phyloP scores from a whole-genome alignment of 768 basidiomycete genomes.

The Boletus reticulatus region DNA sequence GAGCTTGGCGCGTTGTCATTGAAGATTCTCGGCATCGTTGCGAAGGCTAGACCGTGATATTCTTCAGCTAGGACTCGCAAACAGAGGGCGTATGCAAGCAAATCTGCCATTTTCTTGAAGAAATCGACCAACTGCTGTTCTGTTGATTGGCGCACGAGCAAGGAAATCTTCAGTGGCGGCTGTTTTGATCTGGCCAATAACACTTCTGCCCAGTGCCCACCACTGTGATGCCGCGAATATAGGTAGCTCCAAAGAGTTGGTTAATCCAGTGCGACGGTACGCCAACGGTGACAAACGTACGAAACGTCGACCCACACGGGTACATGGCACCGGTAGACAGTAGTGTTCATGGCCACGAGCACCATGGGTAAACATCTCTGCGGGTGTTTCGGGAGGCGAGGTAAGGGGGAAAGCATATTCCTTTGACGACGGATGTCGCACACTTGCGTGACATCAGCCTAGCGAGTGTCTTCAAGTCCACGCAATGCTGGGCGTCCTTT shows the following conservation, averaged over 20 bases:
- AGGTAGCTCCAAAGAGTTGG: background rate
- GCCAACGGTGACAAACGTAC: background rate
- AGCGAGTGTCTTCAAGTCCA: no score
- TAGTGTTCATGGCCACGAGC: no score
- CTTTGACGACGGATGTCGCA: no score
- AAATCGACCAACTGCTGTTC: background rate
- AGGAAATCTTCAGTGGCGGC: background rate
- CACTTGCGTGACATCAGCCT: no score
- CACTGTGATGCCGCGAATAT: background rate
- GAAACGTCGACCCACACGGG: background rate
- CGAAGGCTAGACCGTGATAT: background rate
- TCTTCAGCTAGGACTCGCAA: background rate
- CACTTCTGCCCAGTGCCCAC: background rate
- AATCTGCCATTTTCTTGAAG: background rate
- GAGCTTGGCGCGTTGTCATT: background rate
- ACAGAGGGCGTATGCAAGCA: no score
- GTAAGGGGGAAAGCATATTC: background rate
- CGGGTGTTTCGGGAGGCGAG: no score
- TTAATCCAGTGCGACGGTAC: background rate
- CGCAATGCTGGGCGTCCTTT: no score
- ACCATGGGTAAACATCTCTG: no score
- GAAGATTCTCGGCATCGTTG: background rate
- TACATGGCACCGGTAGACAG: no score
- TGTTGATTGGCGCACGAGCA: conserved; percentile 11
- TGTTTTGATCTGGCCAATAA: background rate